These are phyloP conservation scores for Ceratobasidium sp. DNA, from an alignment of 1,284 basidiomycete genomes.

Conservation along the genomic window DNA sequence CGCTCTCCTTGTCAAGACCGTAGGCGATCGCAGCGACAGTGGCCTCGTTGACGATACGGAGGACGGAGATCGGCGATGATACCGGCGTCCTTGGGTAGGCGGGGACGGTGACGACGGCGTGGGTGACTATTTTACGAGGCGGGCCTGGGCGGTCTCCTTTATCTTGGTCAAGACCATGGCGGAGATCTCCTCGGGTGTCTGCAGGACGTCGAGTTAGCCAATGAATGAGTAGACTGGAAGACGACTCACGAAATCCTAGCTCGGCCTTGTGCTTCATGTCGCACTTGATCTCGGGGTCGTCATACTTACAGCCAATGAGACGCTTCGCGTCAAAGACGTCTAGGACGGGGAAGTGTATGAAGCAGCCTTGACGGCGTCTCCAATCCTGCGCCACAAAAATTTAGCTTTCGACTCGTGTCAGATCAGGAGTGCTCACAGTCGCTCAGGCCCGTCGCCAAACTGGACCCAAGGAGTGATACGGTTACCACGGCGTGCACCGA, in stretches of 20 bases:
- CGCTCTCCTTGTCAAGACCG: too few relatives aligned
- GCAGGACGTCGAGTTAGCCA: constrained; percentile 28
- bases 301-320: too few relatives aligned
- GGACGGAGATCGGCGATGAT: constrained; percentile 95
- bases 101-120: constrained; percentile 81
- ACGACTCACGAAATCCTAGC: constrained; percentile 79
- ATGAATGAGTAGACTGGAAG: constrained; percentile 3
- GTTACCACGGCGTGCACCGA: constrained; percentile 90
- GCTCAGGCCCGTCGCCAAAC: constrained; percentile 74
- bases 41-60: constrained; percentile 99
- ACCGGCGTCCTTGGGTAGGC: constrained; percentile 99
- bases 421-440: constrained; percentile 69
- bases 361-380: constrained; percentile 83
- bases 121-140: too few relatives aligned
- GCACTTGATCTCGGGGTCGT: constrained; percentile 54
- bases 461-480: constrained; percentile 96
- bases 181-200: constrained; percentile 89
- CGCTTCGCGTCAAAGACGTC: constrained; percentile 76
- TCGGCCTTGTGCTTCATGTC: constrained; percentile 92
- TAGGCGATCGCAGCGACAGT: constrained; percentile 88
- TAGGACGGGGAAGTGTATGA: constrained; percentile 89
- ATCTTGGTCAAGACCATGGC: constrained; percentile 98
- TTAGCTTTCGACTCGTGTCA: background rate
- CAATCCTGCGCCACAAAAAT: constrained; percentile 60
- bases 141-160: constrained; percentile 58